phyloP scores from a whole-genome alignment of 768 basidiomycete species.

The Boletus sensibilis region DNA sequence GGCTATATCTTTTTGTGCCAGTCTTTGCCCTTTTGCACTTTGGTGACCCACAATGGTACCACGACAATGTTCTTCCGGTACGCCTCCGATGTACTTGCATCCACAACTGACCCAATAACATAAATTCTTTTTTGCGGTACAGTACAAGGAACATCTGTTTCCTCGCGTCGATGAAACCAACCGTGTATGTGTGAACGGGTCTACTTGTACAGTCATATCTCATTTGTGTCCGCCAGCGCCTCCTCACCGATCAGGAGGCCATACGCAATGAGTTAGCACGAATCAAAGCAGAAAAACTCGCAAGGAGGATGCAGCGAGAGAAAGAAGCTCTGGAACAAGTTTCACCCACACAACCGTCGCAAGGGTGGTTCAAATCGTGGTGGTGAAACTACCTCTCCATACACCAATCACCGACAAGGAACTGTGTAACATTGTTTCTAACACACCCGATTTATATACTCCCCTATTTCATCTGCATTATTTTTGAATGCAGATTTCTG shows the following conservation, averaged over 20 bases:
- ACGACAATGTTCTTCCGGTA: constrained; percentile 73
- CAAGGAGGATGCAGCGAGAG: constrained; percentile 43
- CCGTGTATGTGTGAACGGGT: constrained; percentile 38
- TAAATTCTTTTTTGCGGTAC: background rate
- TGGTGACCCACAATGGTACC: constrained; percentile 88
- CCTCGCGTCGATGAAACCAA: constrained; percentile 57
- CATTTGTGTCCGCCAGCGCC: constrained; percentile 37
- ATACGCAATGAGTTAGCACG: constrained; percentile 69
- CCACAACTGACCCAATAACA: background rate
- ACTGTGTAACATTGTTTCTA: constrained; percentile 19
- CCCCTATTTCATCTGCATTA: background rate
- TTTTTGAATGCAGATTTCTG: constrained; percentile 22
- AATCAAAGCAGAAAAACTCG: constrained; percentile 62
- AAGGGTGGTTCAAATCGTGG: constrained; percentile 29
- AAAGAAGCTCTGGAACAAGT: constrained; percentile 32
- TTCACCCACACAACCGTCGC: constrained; percentile 19
- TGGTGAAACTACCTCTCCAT: constrained; percentile 15
- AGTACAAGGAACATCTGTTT: constrained; percentile 77
- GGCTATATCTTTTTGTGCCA: constrained; percentile 82
- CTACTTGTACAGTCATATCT: constrained; percentile 3
- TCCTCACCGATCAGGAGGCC: constrained; percentile 65
- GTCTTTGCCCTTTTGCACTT: constrained; percentile 79
- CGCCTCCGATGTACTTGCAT: constrained; percentile 18
- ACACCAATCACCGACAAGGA: background rate
- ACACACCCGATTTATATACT: background rate